Evolutionary conservation across 805 yeast genomes (phyloP), one percentile per base, ranked within the genome.

Genomic region (Candida jianshihensis): DNA sequence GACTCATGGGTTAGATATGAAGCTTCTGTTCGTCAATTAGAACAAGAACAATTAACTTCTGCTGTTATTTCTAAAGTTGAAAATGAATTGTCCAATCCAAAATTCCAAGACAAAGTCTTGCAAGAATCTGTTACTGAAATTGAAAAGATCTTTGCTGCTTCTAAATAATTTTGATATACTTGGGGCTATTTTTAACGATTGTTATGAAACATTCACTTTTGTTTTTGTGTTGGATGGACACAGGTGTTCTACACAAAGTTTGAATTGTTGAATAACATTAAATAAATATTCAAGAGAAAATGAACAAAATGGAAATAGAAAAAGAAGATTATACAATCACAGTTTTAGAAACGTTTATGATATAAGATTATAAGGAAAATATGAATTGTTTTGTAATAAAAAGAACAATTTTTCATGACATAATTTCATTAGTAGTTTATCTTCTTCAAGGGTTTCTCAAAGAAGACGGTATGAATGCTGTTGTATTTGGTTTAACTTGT

Each of bases 1-100:
- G 98, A 92, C 70, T 87, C 97, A 13, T 92, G 98, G 98, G 97
- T 89, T 55, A 86, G 97, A 78, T 85, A 84, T 68, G 98, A 92
- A 74, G 82, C 86, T 51, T 88, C 87, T 62, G 92, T 89, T 51
- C 90, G 97, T 73, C 95, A 87, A 73, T 69, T 78, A 60, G 95
- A 92, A 75, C 98, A 92, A 75, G 75, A 80, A 66, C 96, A 86
- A 66, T 79, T 92, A 56, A 78, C 94, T 51, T 69, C 83, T 59
- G 57, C 88, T 40, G 96, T 92, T 48, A 84, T 88, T 61, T 70
- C 88, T 37, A 88, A 86, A 72, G 92, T 90, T 56, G 78, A 85
- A 73, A 68, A 81, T 64, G 92, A 87, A 68, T 66, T 92, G 53
- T 66, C 71, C 54, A 81, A 82, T 69, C 78, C 95, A 44, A 85